A percentile compares a stretch with the other conserved stretches of the same genome.
Evolutionary conservation across 2,329 filamentous ascomycete genomes (phyloP).

Genomic region (Fusarium xylarioides): DNA sequence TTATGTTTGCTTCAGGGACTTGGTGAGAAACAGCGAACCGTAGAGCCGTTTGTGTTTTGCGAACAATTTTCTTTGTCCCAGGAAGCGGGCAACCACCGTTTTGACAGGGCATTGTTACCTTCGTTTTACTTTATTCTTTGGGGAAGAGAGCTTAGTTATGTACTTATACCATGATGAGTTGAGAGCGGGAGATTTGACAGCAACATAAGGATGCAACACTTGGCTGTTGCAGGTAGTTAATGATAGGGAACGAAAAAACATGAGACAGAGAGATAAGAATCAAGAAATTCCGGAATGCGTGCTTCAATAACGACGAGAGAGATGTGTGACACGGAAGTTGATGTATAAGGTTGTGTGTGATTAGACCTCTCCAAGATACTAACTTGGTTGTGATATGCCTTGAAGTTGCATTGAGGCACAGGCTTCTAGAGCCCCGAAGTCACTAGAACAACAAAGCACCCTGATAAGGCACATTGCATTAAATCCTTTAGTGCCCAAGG

Average conservation of each 20-base stretch:
- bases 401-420: not conserved
- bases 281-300: not conserved
- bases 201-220: not conserved
- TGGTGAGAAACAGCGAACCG: conserved; percentile 21
- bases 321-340: not conserved
- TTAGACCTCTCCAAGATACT: not conserved
- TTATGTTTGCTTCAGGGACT: conserved; percentile 28
- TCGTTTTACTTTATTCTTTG: conserved; percentile 13
- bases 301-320: not conserved
- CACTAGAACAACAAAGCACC: not conserved
- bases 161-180: conserved; percentile 33
- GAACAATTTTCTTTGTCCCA: conserved; percentile 20
- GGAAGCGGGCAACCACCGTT: conserved; percentile 20
- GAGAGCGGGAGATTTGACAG: conserved; percentile 1
- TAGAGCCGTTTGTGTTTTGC: conserved; percentile 32
- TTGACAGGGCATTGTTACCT: conserved; percentile 15
- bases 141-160: conserved; percentile 17
- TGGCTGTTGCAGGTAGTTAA: conserved; percentile 20
- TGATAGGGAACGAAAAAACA: conserved; percentile 27
- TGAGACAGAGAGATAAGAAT: conserved; percentile 24
- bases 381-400: not conserved
- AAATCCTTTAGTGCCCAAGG: not conserved
- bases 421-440: not conserved
- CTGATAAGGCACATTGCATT: not conserved
- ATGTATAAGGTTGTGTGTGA: not conserved